A percentile compares a stretch with the other conserved stretches of the same genome.
These are phyloP conservation scores for Ophiostoma ulmi DNA, from an alignment of 2,329 filamentous ascomycete species.

Conservation along the genomic window DNA sequence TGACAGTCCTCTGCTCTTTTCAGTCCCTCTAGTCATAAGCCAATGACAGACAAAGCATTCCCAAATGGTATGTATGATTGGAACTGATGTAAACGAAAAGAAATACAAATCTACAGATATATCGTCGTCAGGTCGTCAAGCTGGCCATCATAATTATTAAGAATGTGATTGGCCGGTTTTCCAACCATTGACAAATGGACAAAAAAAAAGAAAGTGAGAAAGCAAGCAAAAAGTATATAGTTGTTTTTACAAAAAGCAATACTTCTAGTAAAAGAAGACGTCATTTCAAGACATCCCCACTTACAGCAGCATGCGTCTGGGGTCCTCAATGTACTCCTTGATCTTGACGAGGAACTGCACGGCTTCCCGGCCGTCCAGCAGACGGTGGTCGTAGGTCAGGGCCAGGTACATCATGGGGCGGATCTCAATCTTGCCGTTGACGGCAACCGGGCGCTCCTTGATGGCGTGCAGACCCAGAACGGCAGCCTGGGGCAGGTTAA, in stretches of 20 bases:
- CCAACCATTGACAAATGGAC: background rate
- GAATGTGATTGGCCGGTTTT: background rate
- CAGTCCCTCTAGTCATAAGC: no score
- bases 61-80: background rate
- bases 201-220: background rate
- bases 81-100: background rate
- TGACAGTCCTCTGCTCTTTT: background rate
- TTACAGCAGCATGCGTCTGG: constrained; percentile 77
- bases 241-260: constrained; percentile 9
- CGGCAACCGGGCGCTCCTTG: constrained; percentile 83
- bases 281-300: background rate
- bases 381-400: constrained; percentile 93
- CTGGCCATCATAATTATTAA: background rate
- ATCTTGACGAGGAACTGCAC: constrained; percentile 95
- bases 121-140: constrained; percentile 10
- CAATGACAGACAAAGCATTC: background rate
- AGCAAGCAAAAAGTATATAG: constrained; percentile 4
- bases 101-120: constrained; percentile 22
- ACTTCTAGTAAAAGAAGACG: background rate
- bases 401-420: constrained; percentile 99
- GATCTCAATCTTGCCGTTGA: constrained; percentile 92
- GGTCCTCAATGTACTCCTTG: constrained; percentile 97
- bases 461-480: constrained; percentile 93
- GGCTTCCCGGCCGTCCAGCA: constrained; percentile 90
- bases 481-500: constrained; percentile 90